A percentile compares a stretch with the other conserved stretches of the same genome.
Conservation (phyloP, 139 green algal species). For the Limnomonas spitsbergensis region DNA sequence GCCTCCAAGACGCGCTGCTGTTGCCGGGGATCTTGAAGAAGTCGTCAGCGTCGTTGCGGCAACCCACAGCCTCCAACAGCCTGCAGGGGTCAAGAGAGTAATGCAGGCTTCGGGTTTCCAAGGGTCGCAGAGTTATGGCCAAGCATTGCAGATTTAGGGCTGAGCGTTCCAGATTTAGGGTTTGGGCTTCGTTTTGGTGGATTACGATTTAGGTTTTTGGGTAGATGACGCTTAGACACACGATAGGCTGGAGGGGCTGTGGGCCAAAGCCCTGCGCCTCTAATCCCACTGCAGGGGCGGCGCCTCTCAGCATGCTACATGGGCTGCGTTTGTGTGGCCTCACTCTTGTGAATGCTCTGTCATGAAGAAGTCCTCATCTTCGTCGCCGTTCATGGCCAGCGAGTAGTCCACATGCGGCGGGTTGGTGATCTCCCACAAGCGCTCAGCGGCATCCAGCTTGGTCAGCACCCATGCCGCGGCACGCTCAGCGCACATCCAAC, state of each 20-base stretch:
- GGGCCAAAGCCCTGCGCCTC: too few relatives aligned
- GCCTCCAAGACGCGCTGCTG: conserved; percentile 28
- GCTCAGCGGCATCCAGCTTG: conserved; percentile 43
- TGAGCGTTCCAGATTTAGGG: too few relatives aligned
- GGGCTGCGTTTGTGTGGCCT: too few relatives aligned
- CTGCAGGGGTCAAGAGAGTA: conserved; percentile 10
- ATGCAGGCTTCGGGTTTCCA: too few relatives aligned
- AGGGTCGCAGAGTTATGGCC: too few relatives aligned
- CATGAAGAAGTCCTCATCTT: conserved; percentile 56
- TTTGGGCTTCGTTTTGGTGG: too few relatives aligned
- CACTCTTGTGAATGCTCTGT: conserved; percentile 48
- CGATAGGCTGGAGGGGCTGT: too few relatives aligned
- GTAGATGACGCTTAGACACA: too few relatives aligned
- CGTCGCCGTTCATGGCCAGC: conserved; percentile 34
- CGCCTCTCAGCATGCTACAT: too few relatives aligned
- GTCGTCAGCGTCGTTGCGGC: conserved; percentile 39
- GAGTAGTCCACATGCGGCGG: conserved; percentile 37
- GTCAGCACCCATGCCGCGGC: conserved; percentile 39
- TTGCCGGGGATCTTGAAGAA: conserved; percentile 55
- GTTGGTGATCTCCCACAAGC: conserved; percentile 27
- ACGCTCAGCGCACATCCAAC: conserved; percentile 30
- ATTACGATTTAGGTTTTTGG: too few relatives aligned
- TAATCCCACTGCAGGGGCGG: too few relatives aligned
- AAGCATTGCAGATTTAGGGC: too few relatives aligned
- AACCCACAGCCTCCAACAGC: conserved; percentile 48